phyloP scores from a whole-genome alignment of 2,329 filamentous ascomycete species.

The Aspergillus proliferans region DNA sequence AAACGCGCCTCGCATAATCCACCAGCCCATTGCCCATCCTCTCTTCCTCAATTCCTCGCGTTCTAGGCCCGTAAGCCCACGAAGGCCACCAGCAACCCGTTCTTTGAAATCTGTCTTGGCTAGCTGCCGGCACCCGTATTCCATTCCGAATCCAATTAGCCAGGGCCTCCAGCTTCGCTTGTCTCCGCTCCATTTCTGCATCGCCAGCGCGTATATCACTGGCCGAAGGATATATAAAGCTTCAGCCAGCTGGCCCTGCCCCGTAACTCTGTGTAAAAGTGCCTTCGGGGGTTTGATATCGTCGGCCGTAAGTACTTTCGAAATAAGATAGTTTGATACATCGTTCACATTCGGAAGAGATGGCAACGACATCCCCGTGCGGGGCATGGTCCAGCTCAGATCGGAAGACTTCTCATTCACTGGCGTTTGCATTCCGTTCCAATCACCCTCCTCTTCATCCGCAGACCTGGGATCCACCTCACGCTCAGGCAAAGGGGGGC shows the following conservation, averaged over 20 bases:
- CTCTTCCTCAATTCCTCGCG: slow-evolving; percentile 82
- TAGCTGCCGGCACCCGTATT: slow-evolving; percentile 84
- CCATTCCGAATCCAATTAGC: slow-evolving; percentile 76
- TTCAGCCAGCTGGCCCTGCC: slow-evolving; percentile 79
- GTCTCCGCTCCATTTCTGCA: slow-evolving; percentile 65
- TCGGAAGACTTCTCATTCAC: slow-evolving; percentile 37
- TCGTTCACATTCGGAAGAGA: slow-evolving; percentile 73
- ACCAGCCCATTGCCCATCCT: slow-evolving; percentile 90
- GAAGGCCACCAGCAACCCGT: slow-evolving; percentile 61
- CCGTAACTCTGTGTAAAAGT: slow-evolving; percentile 65
- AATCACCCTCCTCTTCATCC: slow-evolving; percentile 42
- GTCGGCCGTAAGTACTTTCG: slow-evolving; percentile 87
- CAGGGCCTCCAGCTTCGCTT: slow-evolving; percentile 86
- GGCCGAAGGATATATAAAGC: slow-evolving; percentile 87
- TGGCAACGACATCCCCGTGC: slow-evolving; percentile 80
- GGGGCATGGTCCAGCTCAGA: slow-evolving; percentile 80
- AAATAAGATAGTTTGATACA: slow-evolving; percentile 79
- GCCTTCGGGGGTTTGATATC: slow-evolving; percentile 90
- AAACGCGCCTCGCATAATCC: slow-evolving; percentile 92
- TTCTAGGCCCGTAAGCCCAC: slow-evolving; percentile 76
- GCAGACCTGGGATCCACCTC: slow-evolving; percentile 64
- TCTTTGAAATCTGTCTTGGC: slow-evolving; percentile 60
- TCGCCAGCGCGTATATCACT: slow-evolving; percentile 74
- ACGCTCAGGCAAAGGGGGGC: slow-evolving; percentile 77
- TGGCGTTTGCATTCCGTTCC: slow-evolving; percentile 43